Evolutionary conservation across 768 basidiomycete species (phyloP), one percentile per base, ranked within the genome.

Genomic region (Suillus subluteus): DNA sequence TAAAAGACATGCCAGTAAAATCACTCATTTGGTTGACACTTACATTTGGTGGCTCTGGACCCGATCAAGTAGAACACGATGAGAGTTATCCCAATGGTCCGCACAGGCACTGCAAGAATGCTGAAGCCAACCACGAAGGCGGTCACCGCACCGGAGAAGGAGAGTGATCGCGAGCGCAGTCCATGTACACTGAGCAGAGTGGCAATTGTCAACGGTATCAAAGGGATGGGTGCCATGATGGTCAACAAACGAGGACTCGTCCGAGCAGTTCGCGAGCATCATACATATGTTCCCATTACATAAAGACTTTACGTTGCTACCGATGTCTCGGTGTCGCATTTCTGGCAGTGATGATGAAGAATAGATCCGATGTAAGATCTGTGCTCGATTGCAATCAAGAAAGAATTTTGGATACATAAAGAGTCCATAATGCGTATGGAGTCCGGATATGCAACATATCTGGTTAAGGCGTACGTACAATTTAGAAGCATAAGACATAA

Each of bases 1-100:
- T 71, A 67, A 71, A 35, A 6, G n/a, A 32, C 23, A 38, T 6
- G 21, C 2, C 9, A 18, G 0, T 30, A 37, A 9, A 1, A 21
- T 62, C 21, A 41, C 9, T 50, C 21, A 30, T 15, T 32, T 9
- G 3, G 32, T 2, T 11, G 30, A 48, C 0, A 81, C 88, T 71
- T 71, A 88, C 88, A 84, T 78, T 95, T 96, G 3, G 96, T 98
- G 0, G 95, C 95, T 58, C 86, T 84, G 67, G 91, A 92, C 5
- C 90, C 96, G 0, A 87, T 72, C 38, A 96, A 79, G 76, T 98
- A 96, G 75, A 96, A 92, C 0, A 85, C 86, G 65, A 95, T 83
- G 65, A 96, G 80, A 1, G 87, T 80, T 13, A 85, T 76, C 18
- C 90, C 91, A 72, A 93, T 90, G 0, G 86, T 84, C 52, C 84